Conservation (phyloP, 2,329 filamentous ascomycete genomes). For the Calonectria ilicicola region DNA sequence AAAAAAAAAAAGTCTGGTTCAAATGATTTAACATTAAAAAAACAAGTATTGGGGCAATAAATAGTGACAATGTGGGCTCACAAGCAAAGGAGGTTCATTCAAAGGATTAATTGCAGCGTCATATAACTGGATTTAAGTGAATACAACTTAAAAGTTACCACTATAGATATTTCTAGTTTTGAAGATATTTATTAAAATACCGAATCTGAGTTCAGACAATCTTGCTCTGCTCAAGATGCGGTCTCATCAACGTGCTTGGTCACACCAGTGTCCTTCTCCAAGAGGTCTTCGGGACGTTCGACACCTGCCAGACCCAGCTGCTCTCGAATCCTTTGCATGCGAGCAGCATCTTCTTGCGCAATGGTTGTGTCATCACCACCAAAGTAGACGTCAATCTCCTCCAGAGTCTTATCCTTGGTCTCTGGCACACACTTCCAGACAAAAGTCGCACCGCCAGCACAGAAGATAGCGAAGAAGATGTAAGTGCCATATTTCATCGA, state of each 20-base stretch:
- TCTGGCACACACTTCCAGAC: conserved; percentile 7
- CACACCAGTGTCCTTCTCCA: background rate
- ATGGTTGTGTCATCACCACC: background rate
- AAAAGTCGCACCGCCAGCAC: background rate
- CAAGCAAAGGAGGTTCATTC: too few relatives aligned
- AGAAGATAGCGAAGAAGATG: background rate
- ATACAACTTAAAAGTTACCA: too few relatives aligned
- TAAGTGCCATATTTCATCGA: background rate
- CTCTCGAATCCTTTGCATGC: conserved; percentile 3
- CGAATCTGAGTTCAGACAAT: background rate
- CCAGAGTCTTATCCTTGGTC: background rate
- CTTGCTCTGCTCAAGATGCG: background rate
- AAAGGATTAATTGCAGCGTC: too few relatives aligned
- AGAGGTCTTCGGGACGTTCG: background rate
- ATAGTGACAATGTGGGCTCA: too few relatives aligned
- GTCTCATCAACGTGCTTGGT: background rate
- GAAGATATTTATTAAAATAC: background rate
- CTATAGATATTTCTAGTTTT: too few relatives aligned
- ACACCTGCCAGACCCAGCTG: background rate
- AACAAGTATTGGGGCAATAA: too few relatives aligned
- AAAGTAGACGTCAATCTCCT: conserved; percentile 1
- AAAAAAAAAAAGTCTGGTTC: too few relatives aligned
- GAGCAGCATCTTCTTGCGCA: background rate
- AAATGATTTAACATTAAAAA: too few relatives aligned
- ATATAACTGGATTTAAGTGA: too few relatives aligned